These are phyloP conservation scores for Phytophthora hybrid DNA, from an alignment of 352 stramenopile genomes.

Conservation along the genomic window DNA sequence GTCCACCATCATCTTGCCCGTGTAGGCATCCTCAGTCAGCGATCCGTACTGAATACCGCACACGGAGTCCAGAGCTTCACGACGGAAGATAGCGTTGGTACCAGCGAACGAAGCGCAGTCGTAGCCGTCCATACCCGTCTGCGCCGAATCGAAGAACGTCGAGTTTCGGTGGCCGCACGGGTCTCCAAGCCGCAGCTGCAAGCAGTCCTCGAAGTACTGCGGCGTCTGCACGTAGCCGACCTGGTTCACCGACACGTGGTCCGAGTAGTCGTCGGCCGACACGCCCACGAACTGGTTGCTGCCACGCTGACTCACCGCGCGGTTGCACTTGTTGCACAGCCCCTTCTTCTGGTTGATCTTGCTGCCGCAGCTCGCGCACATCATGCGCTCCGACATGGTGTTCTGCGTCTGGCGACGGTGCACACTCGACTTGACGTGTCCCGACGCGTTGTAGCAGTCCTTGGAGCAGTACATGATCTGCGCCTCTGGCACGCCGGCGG, in stretches of 20 bases:
- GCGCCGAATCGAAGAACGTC: slow-evolving; percentile 75
- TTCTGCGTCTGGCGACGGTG: slow-evolving; percentile 79
- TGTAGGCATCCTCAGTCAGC: slow-evolving; percentile 81
- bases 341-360: slow-evolving; percentile 79
- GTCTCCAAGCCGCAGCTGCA: slow-evolving; percentile 70
- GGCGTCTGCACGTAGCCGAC: slow-evolving; percentile 80
- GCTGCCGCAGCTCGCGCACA: slow-evolving; percentile 64
- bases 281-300: slow-evolving; percentile 62
- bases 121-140: slow-evolving; percentile 81
- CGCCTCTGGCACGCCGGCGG: slow-evolving; percentile 64
- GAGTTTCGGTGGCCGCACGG: slow-evolving; percentile 75
- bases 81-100: slow-evolving; percentile 82
- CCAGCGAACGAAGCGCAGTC: slow-evolving; percentile 78
- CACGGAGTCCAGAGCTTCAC: slow-evolving; percentile 75
- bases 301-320: slow-evolving; percentile 41
- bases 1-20: slow-evolving; percentile 83
- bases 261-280: slow-evolving; percentile 69
- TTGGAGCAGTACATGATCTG: slow-evolving; percentile 85
- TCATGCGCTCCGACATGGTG: slow-evolving; percentile 68
- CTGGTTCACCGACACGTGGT: slow-evolving; percentile 76
- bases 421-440: slow-evolving; percentile 68
- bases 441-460: slow-evolving; percentile 79
- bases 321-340: slow-evolving; percentile 70
- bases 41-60: slow-evolving; percentile 80
- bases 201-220: slow-evolving; percentile 78